A percentile compares a stretch with the other conserved stretches of the same genome.
These are phyloP conservation scores for Vitis rotundifolia DNA, from an alignment of 164 flowering plant genomes.

Conservation along the genomic window DNA sequence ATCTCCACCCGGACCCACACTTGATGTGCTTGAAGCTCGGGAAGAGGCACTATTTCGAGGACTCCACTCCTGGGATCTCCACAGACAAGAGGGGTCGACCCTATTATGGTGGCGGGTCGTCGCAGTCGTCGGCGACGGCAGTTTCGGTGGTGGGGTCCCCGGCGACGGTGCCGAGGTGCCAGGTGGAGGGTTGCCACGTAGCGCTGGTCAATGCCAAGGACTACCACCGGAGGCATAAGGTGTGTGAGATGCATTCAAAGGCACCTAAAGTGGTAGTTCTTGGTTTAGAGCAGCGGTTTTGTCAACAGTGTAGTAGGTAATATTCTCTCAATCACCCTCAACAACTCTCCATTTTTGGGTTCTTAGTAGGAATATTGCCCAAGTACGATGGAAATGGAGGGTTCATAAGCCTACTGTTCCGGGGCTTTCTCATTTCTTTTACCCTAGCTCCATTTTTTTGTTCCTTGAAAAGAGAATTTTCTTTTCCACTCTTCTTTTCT, in stretches of 20 bases:
- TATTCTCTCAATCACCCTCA: not conserved
- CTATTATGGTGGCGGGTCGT: constrained; percentile 1
- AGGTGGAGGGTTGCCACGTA: constrained; percentile 72
- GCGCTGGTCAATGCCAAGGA: constrained; percentile 55
- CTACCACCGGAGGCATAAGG: constrained; percentile 77
- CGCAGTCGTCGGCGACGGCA: constrained; percentile 11
- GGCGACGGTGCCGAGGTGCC: constrained; percentile 54
- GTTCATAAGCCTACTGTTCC: too few relatives aligned
- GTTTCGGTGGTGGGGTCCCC: constrained; percentile 16
- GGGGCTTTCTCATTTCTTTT: too few relatives aligned
- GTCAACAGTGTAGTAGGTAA: constrained; percentile 87
- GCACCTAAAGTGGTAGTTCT: constrained; percentile 62
- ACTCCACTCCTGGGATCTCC: constrained; percentile 22
- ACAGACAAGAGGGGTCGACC: constrained; percentile 42
- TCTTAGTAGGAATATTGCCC: not conserved
- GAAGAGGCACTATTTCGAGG: constrained; percentile 65
- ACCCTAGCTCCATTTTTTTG: not conserved
- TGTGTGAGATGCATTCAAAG: constrained; percentile 78
- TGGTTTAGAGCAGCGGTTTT: constrained; percentile 68
- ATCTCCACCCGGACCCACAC: constrained; percentile 47
- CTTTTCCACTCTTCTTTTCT: not conserved
- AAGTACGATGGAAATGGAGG: too few relatives aligned
- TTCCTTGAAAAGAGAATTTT: not conserved
- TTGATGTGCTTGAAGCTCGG: constrained; percentile 67
- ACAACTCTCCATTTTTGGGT: too few relatives aligned